These are phyloP conservation scores for Phytopythium mirpurense DNA, from an alignment of 352 stramenopile species.

Conservation along the genomic window DNA sequence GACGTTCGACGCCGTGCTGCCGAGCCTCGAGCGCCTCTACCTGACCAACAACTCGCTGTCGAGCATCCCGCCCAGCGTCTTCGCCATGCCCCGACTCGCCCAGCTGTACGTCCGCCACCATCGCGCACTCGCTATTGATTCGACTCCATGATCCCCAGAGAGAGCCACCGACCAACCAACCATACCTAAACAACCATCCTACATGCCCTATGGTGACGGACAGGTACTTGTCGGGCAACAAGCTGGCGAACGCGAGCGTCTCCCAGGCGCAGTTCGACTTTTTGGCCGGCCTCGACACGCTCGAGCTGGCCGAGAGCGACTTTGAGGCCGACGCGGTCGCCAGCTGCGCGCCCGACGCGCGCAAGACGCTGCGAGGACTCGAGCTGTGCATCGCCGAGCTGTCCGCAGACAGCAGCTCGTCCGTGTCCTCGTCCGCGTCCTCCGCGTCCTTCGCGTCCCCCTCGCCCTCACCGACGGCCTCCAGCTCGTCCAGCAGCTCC, in stretches of 20 bases:
- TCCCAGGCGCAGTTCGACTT: constrained; percentile 22
- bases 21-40: constrained; percentile 1
- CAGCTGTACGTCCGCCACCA: constrained; percentile 11
- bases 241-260: background rate
- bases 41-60: constrained; percentile 19
- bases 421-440: background rate
- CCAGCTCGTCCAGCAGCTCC: background rate
- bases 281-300: constrained; percentile 15
- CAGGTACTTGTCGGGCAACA: constrained; percentile 4
- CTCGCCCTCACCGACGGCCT: background rate
- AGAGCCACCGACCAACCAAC: background rate
- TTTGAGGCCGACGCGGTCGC: background rate
- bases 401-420: background rate
- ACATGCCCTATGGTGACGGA: no score
- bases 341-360: background rate
- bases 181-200: no score
- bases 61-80: constrained; percentile 10
- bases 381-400: constrained; percentile 1
- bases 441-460: background rate
- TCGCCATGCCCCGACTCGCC: constrained; percentile 2
- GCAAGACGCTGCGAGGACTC: constrained; percentile 1
- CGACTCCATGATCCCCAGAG: no score
- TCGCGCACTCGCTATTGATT: no score
- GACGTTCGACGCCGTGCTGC: constrained; percentile 1
- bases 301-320: background rate